Evolutionary conservation across 768 basidiomycete species (phyloP), one percentile per base, ranked within the genome.

Genomic region (Exidia glandulosa): DNA sequence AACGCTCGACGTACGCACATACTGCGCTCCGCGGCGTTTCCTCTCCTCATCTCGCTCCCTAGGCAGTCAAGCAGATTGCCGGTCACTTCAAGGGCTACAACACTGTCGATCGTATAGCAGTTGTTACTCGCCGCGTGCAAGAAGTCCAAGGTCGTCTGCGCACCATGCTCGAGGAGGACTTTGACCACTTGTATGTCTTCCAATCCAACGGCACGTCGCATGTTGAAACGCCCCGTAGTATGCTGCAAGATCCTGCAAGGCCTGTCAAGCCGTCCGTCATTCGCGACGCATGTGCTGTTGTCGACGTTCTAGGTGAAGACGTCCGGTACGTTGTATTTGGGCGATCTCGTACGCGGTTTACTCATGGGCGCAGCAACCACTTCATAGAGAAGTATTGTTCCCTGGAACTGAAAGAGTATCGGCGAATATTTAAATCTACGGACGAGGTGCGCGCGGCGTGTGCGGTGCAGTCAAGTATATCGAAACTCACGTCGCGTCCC

Each of bases 381-480:
- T 79, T 96, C 59, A 78, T 98, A 13, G 90, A 94, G 57, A 86
- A 93, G 57, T 96, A 96, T 66, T 85, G 91, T 25, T 83, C 87
- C 10, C 79, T 94, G 16, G 91, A 96, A 65, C 79, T 99, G 29
- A 91, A 92, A 69, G 96, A 98, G 69, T 99, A 98, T 69, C 86
- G 94, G 12, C 86, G 94, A 25, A 94, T 99, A 68, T 98, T 99
- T 74, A 84, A 89, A 56, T 83, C 89, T 6, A 86, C 85, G 4
- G 94, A 96, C 63, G 96, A 98, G 72, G 93, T 73, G 30, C 23
- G 65, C 54, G 29, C 45, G 32, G 25, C n/a, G 14, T 34, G 23
- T 47, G 14, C 14, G 32, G 14, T 31, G n/a, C 37, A 23, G 32
- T 52, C 33, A 3, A n/a, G 5, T 41, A 27, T 57, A n/a, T 45